Conservation (phyloP, 805 yeast genomes). For the Candida hispaniensis region DNA sequence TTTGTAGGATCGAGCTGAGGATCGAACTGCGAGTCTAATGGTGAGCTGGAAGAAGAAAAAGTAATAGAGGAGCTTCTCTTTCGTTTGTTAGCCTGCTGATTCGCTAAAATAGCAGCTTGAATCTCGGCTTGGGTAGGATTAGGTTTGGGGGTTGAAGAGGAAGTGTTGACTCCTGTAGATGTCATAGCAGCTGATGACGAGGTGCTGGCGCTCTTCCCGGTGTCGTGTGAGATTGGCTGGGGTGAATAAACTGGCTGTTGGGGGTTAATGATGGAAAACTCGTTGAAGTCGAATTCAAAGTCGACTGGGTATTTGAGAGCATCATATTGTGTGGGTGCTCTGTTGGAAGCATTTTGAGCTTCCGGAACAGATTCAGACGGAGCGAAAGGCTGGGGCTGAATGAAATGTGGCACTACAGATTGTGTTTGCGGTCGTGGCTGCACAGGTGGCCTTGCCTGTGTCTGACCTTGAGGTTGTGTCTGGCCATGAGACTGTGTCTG, state of each 20-base stretch:
- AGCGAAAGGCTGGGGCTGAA: background rate
- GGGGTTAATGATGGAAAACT: constrained; percentile 2
- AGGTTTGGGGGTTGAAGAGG: constrained; percentile 12
- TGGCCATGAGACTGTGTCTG: constrained; percentile 11
- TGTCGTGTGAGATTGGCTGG: constrained; percentile 1
- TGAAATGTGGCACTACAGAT: constrained; percentile 7
- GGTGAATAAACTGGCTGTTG: constrained; percentile 12
- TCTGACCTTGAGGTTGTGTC: constrained; percentile 9
- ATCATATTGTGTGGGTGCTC: constrained; percentile 7
- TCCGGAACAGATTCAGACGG: too few species aligned
- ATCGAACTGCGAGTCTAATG: constrained; percentile 13
- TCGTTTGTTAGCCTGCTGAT: constrained; percentile 14
- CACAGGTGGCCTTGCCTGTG: constrained; percentile 9
- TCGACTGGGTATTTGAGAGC: constrained; percentile 7
- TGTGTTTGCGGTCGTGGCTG: constrained; percentile 10
- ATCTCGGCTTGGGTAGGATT: constrained; percentile 16
- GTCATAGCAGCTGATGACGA: constrained; percentile 7
- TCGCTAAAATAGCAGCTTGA: constrained; percentile 15
- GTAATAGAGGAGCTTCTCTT: constrained; percentile 12
- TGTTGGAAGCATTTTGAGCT: constrained; percentile 3
- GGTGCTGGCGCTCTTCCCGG: background rate
- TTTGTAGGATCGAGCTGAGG: constrained; percentile 23
- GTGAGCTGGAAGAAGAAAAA: constrained; percentile 10
- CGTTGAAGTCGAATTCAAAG: too few species aligned
- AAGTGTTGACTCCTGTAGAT: constrained; percentile 11